Base-by-base conservation (phyloP, 805 yeast species). In the Candida ficus region DNA sequence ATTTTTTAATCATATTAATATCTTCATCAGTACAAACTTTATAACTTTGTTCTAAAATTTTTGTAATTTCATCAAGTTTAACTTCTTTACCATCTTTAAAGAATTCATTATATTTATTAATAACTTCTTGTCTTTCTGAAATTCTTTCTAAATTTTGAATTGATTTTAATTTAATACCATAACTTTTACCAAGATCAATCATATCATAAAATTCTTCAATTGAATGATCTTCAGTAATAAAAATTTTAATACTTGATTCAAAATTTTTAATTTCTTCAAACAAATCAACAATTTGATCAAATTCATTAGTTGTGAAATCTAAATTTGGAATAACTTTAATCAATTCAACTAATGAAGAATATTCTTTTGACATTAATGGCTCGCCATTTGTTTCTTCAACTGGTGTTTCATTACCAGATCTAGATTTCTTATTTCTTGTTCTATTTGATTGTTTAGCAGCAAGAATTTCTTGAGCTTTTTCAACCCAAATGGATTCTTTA, bases 81-180 rank as follows among this genome's bases (percentile, higher is more conserved):
- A 14, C 32, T 20, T 17, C 21, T 11, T 29, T 11, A 7, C 20
- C 5, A 8, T 45, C 46, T 18, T 49, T 43, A 16, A 49, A 29
- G 16, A 54, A 33, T 5, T 42, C 53, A 10, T 48, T 50, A 14
- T 49, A 60, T 9, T 42, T 51, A 3, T 60, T 59, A 18, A 66
- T 26, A 78, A 80, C 74, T 16, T 49, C 49, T 33, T 60, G 49
- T 43, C 70, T 62, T 23, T 60, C 48, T 10, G 67, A 57, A 4
- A 71, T 52, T 25, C 62, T 57, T 35, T 65, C 68, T 35, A 75
- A 57, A 16, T 63, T 41, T 19, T 67, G 67, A 11, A 66, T 54
- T 5, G 80, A 70, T 3, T 76, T 73, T 13, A 83, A 56, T 6
- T 65, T 68, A 29, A 84, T 57, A 4, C 84, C 84, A 52, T 81